Evolutionary conservation across 306 rosid genomes (phyloP).

Genomic region (Cucurbita pepo): DNA sequence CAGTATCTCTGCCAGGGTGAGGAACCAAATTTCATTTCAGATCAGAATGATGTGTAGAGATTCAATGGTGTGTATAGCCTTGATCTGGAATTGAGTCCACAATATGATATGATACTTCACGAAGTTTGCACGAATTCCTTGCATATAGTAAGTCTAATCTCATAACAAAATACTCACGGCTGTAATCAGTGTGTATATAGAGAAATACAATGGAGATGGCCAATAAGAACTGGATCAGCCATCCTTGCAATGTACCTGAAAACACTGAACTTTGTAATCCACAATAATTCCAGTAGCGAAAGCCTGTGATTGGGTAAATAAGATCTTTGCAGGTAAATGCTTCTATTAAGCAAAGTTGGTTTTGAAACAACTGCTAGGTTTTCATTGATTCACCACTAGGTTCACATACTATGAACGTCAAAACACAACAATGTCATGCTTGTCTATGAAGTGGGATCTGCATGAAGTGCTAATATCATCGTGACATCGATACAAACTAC

Average conservation of each 20-base stretch:
- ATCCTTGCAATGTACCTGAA: neutral
- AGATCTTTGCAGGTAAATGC: neutral
- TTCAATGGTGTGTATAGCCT: neutral
- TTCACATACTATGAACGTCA: neutral
- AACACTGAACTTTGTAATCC: neutral
- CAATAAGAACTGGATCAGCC: neutral
- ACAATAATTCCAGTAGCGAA: neutral
- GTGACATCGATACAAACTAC: neutral
- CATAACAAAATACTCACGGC: neutral
- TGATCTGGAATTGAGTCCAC: neutral
- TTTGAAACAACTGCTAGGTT: neutral
- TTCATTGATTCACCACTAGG: neutral
- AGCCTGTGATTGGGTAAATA: neutral
- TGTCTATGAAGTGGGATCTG: neutral
- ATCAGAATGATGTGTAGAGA: conserved; percentile 36
- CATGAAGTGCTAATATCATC: neutral
- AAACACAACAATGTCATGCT: neutral
- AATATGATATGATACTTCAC: neutral
- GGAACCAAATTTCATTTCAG: conserved; percentile 67
- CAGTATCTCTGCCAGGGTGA: conserved; percentile 93
- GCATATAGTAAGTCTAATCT: neutral
- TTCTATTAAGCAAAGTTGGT: neutral
- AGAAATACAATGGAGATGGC: neutral
- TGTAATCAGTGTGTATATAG: conserved; percentile 1
- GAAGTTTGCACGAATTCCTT: neutral